Percentiles rank a stretch among this genome's conserved stretches.
Conservation (phyloP, 148 eudicot genomes). For the Fagopyrum homotropicum region DNA sequence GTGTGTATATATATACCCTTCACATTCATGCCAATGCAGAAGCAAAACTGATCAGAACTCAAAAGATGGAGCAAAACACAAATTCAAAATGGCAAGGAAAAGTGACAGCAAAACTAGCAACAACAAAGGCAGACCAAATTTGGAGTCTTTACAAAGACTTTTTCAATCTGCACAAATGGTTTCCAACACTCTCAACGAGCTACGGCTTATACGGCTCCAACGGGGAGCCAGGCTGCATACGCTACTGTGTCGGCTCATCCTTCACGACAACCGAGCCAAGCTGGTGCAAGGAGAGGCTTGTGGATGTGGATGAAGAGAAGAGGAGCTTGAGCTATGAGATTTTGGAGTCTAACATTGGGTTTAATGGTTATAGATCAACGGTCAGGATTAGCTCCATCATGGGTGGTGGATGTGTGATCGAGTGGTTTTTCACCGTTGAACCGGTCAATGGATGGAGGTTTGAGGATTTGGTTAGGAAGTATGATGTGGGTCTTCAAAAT, state of each 20-base stretch:
- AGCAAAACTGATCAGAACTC: not conserved
- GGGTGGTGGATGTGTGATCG: slow-evolving; percentile 41
- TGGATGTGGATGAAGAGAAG: slow-evolving; percentile 36
- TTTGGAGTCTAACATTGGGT: slow-evolving; percentile 61
- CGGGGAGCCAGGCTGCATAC: slow-evolving; percentile 63
- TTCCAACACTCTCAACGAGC: slow-evolving; percentile 41
- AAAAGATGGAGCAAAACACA: slow-evolving; percentile 14
- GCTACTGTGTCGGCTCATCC: slow-evolving; percentile 50
- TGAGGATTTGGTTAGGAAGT: slow-evolving; percentile 49
- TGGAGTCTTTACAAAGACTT: slow-evolving; percentile 67
- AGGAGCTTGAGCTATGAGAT: slow-evolving; percentile 58
- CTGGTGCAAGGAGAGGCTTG: slow-evolving; percentile 67
- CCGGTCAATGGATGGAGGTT: slow-evolving; percentile 49
- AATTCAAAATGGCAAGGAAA: slow-evolving; percentile 55
- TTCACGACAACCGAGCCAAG: slow-evolving; percentile 20
- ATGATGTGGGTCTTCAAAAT: slow-evolving; percentile 36
- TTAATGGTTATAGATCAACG: slow-evolving; percentile 54
- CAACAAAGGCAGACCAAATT: slow-evolving; percentile 27
- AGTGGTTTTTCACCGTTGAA: slow-evolving; percentile 57
- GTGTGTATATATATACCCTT: not conserved
- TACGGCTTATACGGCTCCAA: slow-evolving; percentile 68
- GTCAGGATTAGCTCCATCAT: slow-evolving; percentile 29
- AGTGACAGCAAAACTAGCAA: slow-evolving; percentile 26
- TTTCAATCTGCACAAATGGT: slow-evolving; percentile 62
- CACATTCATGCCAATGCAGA: not conserved